Evolutionary conservation across 2,329 filamentous ascomycete species (phyloP).

Genomic region (Cordyceps fumosorosea): DNA sequence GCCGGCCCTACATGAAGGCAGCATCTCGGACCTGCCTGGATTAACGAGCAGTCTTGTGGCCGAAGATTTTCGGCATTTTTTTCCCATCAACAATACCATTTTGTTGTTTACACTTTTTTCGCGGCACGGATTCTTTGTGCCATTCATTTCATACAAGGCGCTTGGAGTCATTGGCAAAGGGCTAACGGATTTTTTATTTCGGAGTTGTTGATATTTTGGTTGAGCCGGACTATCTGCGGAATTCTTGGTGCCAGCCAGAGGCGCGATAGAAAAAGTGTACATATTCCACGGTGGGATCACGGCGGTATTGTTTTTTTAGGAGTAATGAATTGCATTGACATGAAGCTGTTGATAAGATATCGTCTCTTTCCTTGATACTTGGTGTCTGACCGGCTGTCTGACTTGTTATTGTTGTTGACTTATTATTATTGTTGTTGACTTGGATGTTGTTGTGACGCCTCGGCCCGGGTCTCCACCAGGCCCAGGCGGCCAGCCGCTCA

Average conservation of each 20-base stretch:
- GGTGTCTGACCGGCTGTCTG: neutral
- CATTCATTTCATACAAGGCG: conserved; percentile 34
- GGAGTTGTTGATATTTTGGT: conserved; percentile 26
- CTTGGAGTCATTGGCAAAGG: conserved; percentile 35
- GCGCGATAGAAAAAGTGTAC: conserved; percentile 31
- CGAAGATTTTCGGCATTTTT: conserved; percentile 21
- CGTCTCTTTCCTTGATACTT: neutral
- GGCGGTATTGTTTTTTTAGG: conserved; percentile 23
- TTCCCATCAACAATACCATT: conserved; percentile 21
- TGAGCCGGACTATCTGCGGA: conserved; percentile 10
- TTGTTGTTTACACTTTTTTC: conserved; percentile 26
- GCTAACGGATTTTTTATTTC: conserved; percentile 29
- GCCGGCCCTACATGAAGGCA: conserved; percentile 12
- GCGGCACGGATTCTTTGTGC: conserved; percentile 25
- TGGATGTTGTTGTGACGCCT: neutral
- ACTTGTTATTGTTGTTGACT: neutral
- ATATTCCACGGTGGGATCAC: conserved; percentile 34
- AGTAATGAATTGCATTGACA: conserved; percentile 23
- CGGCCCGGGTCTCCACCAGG: neutral
- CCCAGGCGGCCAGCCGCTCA: neutral
- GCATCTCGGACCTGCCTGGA: conserved; percentile 19
- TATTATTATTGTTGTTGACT: neutral
- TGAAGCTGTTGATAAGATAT: conserved; percentile 11
- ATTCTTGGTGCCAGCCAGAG: conserved; percentile 1
- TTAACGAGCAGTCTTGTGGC: conserved; percentile 21